These are phyloP conservation scores for Schizothecium vesticola DNA, from an alignment of 495 filamentous ascomycete species.

Conservation along the genomic window DNA sequence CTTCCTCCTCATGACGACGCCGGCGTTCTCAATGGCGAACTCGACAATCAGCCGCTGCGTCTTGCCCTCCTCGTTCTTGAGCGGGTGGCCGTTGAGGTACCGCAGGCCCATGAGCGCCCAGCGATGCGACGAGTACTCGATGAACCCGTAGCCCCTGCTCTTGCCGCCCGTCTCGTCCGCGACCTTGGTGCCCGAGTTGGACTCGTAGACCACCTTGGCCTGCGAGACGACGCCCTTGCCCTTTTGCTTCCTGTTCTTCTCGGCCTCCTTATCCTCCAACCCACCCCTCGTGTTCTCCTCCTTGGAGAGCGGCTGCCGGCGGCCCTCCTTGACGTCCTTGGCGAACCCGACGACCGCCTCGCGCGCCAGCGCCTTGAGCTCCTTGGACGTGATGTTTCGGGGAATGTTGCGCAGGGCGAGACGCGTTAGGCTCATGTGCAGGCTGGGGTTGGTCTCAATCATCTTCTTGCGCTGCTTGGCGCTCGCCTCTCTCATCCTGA, in stretches of 20 bases:
- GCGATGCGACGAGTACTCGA: slow-evolving; percentile 92
- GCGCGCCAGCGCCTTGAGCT: slow-evolving; percentile 83
- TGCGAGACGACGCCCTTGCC: slow-evolving; percentile 92
- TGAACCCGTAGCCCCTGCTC: slow-evolving; percentile 91
- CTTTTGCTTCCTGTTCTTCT: slow-evolving; percentile 68
- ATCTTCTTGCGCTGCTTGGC: slow-evolving; percentile 82
- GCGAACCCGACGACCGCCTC: slow-evolving; percentile 91
- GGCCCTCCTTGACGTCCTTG: slow-evolving; percentile 71
- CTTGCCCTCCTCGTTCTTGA: slow-evolving; percentile 45
- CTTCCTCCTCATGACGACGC: slow-evolving; percentile 75
- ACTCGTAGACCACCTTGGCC: slow-evolving; percentile 91
- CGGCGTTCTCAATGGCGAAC: slow-evolving; percentile 97
- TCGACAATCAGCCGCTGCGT: slow-evolving; percentile 76
- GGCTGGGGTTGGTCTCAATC: slow-evolving; percentile 80
- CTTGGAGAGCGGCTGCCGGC: slow-evolving; percentile 70
- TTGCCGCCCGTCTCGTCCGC: slow-evolving; percentile 61
- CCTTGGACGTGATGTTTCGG: slow-evolving; percentile 74
- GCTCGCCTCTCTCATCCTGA: slow-evolving; percentile 82
- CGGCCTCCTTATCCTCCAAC: slow-evolving; percentile 71
- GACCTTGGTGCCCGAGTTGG: slow-evolving; percentile 73
- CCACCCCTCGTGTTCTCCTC: slow-evolving; percentile 78
- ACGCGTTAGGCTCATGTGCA: slow-evolving; percentile 86
- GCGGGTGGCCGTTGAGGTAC: slow-evolving; percentile 84
- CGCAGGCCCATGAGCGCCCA: slow-evolving; percentile 92
- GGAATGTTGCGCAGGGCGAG: slow-evolving; percentile 94